phyloP scores from a whole-genome alignment of 768 basidiomycete genomes.

The Kwoniella heveanensis region DNA sequence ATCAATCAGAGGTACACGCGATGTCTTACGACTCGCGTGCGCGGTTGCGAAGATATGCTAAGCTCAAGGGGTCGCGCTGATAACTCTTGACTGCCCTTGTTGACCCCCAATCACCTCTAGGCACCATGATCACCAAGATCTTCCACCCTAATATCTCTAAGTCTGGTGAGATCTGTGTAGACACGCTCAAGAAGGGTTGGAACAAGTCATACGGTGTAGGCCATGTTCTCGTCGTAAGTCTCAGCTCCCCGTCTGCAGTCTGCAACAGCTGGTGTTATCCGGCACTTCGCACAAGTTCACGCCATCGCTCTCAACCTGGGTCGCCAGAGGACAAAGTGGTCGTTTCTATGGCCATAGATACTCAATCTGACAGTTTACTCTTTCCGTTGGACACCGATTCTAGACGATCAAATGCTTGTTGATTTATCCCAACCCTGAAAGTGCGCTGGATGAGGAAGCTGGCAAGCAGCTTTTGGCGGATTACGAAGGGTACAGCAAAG shows the following conservation, averaged over 20 bases:
- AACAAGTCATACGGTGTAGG: slow-evolving; percentile 84
- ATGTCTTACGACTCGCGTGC: no score
- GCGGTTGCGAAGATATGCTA: no score
- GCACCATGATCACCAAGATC: slow-evolving; percentile 90
- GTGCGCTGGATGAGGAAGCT: slow-evolving; percentile 92
- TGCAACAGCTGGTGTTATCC: no score
- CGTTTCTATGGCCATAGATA: no score
- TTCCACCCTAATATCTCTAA: slow-evolving; percentile 95
- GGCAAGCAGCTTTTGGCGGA: slow-evolving; percentile 85
- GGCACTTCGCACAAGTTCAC: no score
- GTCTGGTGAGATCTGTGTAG: slow-evolving; percentile 90
- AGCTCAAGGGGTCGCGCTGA: neutral
- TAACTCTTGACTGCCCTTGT: neutral
- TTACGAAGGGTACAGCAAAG: slow-evolving; percentile 77
- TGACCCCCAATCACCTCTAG: no score
- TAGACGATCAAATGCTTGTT: slow-evolving; percentile 88
- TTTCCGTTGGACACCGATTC: neutral
- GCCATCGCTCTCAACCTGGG: no score
- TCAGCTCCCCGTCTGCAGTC: neutral
- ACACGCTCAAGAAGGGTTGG: slow-evolving; percentile 97
- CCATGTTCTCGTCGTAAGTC: slow-evolving; percentile 71
- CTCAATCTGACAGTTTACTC: no score
- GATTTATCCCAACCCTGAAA: slow-evolving; percentile 96
- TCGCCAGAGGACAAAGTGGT: no score
- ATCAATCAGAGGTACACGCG: no score